A percentile compares a stretch with the other conserved stretches of the same genome.
Conservation (phyloP, 2,329 filamentous ascomycete genomes). For the Myriosclerotinia duriaeana region DNA sequence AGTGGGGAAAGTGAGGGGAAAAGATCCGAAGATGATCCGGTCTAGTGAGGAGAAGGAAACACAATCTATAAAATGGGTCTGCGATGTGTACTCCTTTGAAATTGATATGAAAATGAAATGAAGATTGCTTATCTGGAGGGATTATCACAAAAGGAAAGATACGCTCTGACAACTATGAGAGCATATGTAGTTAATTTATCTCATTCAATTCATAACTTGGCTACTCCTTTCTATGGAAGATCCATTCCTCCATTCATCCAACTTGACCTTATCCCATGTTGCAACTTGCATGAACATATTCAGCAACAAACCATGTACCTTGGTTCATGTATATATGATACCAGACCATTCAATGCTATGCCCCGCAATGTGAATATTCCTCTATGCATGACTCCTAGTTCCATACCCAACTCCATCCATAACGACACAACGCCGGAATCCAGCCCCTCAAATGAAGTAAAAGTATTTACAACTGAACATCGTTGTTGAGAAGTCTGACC, state of each 20-base stretch:
- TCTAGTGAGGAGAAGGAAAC: too few species aligned
- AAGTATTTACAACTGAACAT: conserved; percentile 67
- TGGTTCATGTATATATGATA: conserved; percentile 6
- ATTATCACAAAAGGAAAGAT: not conserved
- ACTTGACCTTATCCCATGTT: conserved; percentile 4
- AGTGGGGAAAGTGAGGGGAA: conserved; percentile 7
- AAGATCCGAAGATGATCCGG: not conserved
- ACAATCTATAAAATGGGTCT: not conserved
- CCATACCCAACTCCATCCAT: conserved; percentile 8
- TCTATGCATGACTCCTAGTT: conserved; percentile 18
- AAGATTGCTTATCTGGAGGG: not conserved
- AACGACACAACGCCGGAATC: not conserved
- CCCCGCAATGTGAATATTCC: conserved; percentile 3
- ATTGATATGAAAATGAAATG: not conserved
- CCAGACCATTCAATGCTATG: not conserved
- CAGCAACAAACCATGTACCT: conserved; percentile 10
- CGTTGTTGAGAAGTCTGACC: conserved; percentile 81
- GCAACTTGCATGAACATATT: not conserved
- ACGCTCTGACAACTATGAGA: not conserved
- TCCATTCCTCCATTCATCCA: not conserved
- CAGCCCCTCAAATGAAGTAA: not conserved
- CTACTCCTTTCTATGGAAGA: not conserved
- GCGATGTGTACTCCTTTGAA: not conserved
- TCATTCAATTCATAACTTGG: conserved; percentile 9
- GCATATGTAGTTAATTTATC: not conserved